Evolutionary conservation across 345 rosid species (phyloP).

Genomic region (Gossypium rotundifolium): DNA sequence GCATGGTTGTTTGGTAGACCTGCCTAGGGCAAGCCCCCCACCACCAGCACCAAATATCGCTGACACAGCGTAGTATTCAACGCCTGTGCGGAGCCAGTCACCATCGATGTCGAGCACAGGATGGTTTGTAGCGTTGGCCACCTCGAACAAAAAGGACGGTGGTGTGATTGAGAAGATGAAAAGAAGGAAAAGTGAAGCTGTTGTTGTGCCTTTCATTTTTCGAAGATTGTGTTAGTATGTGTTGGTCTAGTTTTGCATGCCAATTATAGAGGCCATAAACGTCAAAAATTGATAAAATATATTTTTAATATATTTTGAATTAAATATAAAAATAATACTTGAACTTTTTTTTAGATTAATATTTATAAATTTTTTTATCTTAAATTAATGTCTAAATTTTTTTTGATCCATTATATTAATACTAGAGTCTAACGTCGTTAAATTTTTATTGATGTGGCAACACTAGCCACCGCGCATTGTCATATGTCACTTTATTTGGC

Average conservation of each 20-base stretch:
- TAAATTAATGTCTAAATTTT: rapidly evolving
- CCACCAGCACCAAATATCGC: neutral
- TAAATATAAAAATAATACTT: too few relatives aligned
- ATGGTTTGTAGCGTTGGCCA: neutral
- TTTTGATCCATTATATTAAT: too few relatives aligned
- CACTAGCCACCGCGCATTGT: rapidly evolving
- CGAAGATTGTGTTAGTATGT: neutral
- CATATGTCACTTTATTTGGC: too few relatives aligned
- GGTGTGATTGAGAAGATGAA: neutral
- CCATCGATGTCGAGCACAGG: neutral
- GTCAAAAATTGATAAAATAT: too few relatives aligned
- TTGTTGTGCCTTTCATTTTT: neutral
- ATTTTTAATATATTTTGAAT: too few relatives aligned
- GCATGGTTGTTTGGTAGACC: neutral
- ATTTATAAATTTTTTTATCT: too few relatives aligned
- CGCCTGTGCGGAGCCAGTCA: neutral
- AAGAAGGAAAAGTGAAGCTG: neutral
- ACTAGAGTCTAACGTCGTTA: rapidly evolving
- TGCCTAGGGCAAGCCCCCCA: neutral
- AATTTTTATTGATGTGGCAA: too few relatives aligned
- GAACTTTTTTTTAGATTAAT: rapidly evolving
- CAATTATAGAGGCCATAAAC: neutral
- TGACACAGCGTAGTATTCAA: neutral
- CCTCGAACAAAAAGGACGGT: neutral
- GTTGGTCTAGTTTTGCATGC: neutral